Conservation (phyloP, 768 basidiomycete genomes). For the Termitomyces sp. region DNA sequence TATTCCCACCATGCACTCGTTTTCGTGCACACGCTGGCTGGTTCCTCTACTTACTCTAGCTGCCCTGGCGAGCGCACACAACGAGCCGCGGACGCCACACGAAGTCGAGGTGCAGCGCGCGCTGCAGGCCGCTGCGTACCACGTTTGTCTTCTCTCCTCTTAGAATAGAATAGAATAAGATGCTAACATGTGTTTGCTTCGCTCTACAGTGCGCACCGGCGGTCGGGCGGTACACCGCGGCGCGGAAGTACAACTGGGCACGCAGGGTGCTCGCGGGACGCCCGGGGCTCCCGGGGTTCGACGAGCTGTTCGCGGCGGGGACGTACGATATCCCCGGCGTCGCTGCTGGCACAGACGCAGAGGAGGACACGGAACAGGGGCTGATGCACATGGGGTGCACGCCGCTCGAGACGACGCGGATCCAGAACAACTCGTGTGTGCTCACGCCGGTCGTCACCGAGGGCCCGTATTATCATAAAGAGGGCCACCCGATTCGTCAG, state of each 20-base stretch:
- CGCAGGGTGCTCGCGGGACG: conserved; percentile 38
- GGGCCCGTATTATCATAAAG: conserved; percentile 49
- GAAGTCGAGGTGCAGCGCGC: conserved; percentile 44
- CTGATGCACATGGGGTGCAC: conserved; percentile 35
- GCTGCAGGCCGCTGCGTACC: conserved; percentile 48
- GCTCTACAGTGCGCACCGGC: conserved; percentile 43
- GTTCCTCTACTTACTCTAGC: conserved; percentile 17
- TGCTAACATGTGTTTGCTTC: too few relatives aligned
- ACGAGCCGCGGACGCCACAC: conserved; percentile 36
- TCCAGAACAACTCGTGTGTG: conserved; percentile 53
- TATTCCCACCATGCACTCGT: background rate
- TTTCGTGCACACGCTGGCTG: conserved; percentile 6
- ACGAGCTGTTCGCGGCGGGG: conserved; percentile 38
- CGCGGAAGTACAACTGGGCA: conserved; percentile 42
- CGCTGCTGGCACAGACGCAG: background rate
- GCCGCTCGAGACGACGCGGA: conserved; percentile 39
- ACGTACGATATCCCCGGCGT: conserved; percentile 27
- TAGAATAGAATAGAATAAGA: too few relatives aligned
- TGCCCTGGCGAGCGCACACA: conserved; percentile 30
- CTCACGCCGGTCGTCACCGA: conserved; percentile 49
- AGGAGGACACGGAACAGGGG: conserved; percentile 21
- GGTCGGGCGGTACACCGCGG: conserved; percentile 44
- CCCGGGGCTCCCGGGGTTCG: conserved; percentile 31
- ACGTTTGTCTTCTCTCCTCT: conserved; percentile 18
- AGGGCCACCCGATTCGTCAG: conserved; percentile 45